phyloP scores from a whole-genome alignment of 331 rosid genomes.

The Rhamnella rubrinervis region DNA sequence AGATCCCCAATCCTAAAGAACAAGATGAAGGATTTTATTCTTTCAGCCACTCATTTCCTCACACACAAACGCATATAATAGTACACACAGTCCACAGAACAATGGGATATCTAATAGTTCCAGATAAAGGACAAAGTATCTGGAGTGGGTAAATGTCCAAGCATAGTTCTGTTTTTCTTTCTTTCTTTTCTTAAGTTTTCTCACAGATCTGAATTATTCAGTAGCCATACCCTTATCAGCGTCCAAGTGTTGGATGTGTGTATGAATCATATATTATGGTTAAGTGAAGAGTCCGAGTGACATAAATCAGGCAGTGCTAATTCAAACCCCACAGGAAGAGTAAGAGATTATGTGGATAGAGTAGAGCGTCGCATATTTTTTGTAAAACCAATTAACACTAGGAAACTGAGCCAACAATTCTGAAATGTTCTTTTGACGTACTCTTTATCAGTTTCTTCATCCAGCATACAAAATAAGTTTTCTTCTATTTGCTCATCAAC shows the following conservation, averaged over 20 bases:
- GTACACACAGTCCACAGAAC: background rate
- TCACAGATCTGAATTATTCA: too few species aligned
- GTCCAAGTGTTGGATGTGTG: too few species aligned
- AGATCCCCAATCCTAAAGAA: constrained; percentile 74
- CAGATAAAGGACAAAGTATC: too few species aligned
- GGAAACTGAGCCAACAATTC: background rate
- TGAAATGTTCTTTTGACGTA: constrained; percentile 35
- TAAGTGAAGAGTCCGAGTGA: background rate
- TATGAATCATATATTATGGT: too few species aligned
- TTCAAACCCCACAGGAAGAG: background rate
- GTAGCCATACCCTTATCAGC: too few species aligned
- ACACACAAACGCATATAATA: background rate
- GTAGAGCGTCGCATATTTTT: background rate
- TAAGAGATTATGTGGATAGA: background rate
- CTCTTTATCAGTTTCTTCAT: constrained; percentile 98
- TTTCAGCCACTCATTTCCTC: background rate
- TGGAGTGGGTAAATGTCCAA: too few species aligned
- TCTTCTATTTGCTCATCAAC: constrained; percentile 89
- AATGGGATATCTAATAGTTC: background rate
- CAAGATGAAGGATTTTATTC: background rate
- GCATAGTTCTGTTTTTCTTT: too few species aligned
- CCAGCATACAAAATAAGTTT: constrained; percentile 84
- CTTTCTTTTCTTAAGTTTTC: too few species aligned
- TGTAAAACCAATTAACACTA: background rate
- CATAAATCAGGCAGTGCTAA: background rate